Base-by-base conservation (phyloP, 106 monocot genomes). In the Cymbidium sinense region DNA sequence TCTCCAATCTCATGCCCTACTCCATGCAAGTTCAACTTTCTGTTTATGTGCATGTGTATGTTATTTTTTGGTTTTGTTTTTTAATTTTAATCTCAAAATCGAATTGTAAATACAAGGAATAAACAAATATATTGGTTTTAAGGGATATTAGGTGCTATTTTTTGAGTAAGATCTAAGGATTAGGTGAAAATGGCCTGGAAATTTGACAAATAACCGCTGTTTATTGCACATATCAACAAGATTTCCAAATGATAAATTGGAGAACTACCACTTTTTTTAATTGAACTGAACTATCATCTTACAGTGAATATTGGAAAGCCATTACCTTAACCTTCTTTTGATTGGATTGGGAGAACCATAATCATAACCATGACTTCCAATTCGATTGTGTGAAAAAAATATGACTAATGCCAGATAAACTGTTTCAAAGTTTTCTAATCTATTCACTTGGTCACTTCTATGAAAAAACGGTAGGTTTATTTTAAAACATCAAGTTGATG, bases 401-500 rank as follows among this genome's bases (percentile, higher is more conserved):
- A 41, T 41, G 41, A 41, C 6, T 41, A 7, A 41, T 6, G 41
- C 9, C 41, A 41, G 41, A 41, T 41, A 41, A 41, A 41, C 9
- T 41, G 6, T 41, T 7, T 41, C 9, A 9, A 41, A 52, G 20
- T 64, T 29, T 64, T 5, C 5, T 27, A 0, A 64, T 10, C 7
- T 25, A 64, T 27, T 12, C 2, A 6, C 28, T 27, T 64, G 20
- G n/a, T 54, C 54, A 54, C 64, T 10, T 27, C 0, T n/a, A n/a
- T 28, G 64, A 12, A 27, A 64, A 64, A 64, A 27, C 7, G 7
- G 25, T 64, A 64, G 54, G 21, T n/a, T 9, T 64, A 7, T 64
- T 64, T 64, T 64, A 27, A 9, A 64, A 28, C 64, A 64, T 64
- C 64, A 64, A 64, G 29, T 64, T 27, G n/a, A n/a, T n/a, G n/a